Conservation (phyloP, 805 yeast genomes). For the Candida xyloterini region DNA sequence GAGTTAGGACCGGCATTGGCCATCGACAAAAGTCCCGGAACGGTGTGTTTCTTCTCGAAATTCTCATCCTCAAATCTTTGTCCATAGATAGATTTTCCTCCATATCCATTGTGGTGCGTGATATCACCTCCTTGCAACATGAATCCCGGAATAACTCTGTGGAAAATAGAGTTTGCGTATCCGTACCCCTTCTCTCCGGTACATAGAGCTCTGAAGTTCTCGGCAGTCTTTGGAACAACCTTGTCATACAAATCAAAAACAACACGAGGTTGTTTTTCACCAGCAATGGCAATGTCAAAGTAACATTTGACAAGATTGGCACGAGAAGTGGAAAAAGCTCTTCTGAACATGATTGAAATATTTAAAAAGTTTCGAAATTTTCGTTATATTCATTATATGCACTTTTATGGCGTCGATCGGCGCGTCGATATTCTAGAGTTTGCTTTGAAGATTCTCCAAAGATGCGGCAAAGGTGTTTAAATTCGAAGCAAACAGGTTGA, state of each 20-base stretch:
- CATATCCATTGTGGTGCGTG: conserved; percentile 81
- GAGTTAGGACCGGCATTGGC: conserved; percentile 99
- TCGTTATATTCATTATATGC: conserved; percentile 1
- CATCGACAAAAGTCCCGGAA: conserved; percentile 85
- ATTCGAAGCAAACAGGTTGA: conserved; percentile 30
- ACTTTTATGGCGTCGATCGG: conserved; percentile 10
- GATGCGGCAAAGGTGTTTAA: conserved; percentile 5
- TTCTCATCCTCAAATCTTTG: conserved; percentile 76
- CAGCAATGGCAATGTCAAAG: conserved; percentile 56
- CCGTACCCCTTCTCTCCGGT: conserved; percentile 92
- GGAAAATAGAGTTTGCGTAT: conserved; percentile 81
- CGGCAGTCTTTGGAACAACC: conserved; percentile 92
- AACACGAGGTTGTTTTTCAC: conserved; percentile 51
- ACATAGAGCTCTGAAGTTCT: conserved; percentile 90
- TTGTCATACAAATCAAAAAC: conserved; percentile 86
- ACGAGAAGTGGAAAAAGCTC: conserved; percentile 51
- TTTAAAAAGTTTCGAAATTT: neutral
- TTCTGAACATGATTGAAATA: conserved; percentile 27
- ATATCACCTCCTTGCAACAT: conserved; percentile 96
- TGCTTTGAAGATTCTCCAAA: conserved; percentile 11
- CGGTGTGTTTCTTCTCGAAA: conserved; percentile 69
- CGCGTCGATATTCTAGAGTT: conserved; percentile 11
- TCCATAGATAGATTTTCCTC: conserved; percentile 87
- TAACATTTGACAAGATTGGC: conserved; percentile 49
- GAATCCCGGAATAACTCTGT: conserved; percentile 93